Percentiles rank a stretch among this genome's conserved stretches.
Evolutionary conservation across 257 asterid genomes (phyloP).

Genomic region (Gentiana dahurica): DNA sequence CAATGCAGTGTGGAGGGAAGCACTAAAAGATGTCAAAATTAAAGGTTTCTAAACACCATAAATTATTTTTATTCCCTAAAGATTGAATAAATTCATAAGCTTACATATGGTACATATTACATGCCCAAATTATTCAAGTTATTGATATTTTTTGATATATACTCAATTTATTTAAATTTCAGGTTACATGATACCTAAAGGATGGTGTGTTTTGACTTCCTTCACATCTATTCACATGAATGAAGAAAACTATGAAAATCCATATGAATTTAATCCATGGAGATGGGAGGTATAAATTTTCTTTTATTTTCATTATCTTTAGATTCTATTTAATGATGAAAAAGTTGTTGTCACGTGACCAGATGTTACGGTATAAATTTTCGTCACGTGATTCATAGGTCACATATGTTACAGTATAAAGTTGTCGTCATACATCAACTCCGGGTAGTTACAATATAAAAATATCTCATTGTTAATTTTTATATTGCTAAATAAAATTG

Average conservation of each 20-base stretch:
- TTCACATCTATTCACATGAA: constrained; percentile 90
- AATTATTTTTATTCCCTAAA: neutral
- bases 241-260: constrained; percentile 56
- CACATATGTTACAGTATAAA: no score
- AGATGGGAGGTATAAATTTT: constrained; percentile 70
- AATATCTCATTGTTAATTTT: no score
- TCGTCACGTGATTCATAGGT: no score
- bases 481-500: no score
- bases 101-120: neutral
- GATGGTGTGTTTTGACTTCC: constrained; percentile 83
- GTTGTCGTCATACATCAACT: no score
- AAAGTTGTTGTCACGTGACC: no score
- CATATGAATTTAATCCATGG: constrained; percentile 80
- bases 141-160: neutral
- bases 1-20: constrained; percentile 98
- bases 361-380: no score
- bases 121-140: neutral
- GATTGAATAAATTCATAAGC: neutral
- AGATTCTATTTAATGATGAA: no score
- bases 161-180: constrained; percentile 3
- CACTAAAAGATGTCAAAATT: constrained; percentile 75
- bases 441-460: no score
- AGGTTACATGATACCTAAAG: constrained; percentile 92
- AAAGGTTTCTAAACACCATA: constrained; percentile 35
- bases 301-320: constrained; percentile 1